Conservation (phyloP, 768 basidiomycete genomes). For the Plicaturopsis crispa region DNA sequence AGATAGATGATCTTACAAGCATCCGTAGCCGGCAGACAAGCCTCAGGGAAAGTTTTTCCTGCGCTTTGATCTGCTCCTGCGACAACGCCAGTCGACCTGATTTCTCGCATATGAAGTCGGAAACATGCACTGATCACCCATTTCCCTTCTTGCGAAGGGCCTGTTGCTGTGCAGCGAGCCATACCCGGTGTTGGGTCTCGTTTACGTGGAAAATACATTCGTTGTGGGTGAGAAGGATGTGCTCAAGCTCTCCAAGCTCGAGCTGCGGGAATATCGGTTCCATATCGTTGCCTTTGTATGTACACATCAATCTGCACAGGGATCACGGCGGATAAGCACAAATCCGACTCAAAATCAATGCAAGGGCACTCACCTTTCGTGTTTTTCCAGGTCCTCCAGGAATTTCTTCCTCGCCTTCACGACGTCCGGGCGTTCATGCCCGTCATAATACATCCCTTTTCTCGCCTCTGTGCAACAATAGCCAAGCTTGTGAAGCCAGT, state of each 20-base stretch:
- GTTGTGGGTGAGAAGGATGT: conserved; percentile 15
- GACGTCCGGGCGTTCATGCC: conserved; percentile 16
- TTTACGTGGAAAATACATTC: conserved; percentile 15
- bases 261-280: conserved; percentile 10
- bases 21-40: conserved; percentile 3
- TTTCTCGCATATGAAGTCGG: conserved; percentile 14
- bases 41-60: conserved; percentile 7
- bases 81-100: conserved; percentile 10
- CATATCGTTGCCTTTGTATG: conserved; percentile 6
- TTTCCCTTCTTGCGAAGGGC: conserved; percentile 13
- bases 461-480: conserved; percentile 4
- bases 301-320: conserved; percentile 3
- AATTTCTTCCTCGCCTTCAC: conserved; percentile 4
- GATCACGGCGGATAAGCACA: background rate
- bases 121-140: conserved; percentile 13
- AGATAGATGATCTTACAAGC: conserved; percentile 16
- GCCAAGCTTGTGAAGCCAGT: conserved; percentile 4
- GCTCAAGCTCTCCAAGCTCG: conserved; percentile 8
- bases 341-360: too few relatives aligned
- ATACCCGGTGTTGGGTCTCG: conserved; percentile 10
- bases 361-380: conserved; percentile 4
- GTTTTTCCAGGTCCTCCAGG: background rate
- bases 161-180: conserved; percentile 13
- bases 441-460: conserved; percentile 15
- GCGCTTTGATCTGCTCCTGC: conserved; percentile 5